phyloP scores from a whole-genome alignment of 2,329 filamentous ascomycete genomes.

The Ophidiomyces ophidiicola region DNA sequence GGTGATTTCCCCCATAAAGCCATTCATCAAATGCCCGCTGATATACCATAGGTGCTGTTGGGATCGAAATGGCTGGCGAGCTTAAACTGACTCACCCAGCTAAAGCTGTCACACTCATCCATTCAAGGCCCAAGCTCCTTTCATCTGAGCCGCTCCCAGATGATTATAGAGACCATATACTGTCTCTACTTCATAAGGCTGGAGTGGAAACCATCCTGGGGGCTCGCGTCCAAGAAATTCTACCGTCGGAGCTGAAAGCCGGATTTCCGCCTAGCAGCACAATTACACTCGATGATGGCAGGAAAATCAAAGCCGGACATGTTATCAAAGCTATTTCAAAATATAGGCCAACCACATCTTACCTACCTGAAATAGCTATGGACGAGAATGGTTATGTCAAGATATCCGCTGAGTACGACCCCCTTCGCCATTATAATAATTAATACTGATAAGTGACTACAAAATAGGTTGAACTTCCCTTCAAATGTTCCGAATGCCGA shows the following conservation, averaged over 20 bases:
- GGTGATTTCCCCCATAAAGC: constrained; percentile 25
- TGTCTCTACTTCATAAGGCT: constrained; percentile 46
- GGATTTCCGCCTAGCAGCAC: constrained; percentile 30
- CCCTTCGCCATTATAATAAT: neutral
- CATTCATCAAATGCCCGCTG: neutral
- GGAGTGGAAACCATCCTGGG: constrained; percentile 55
- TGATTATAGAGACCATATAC: constrained; percentile 52
- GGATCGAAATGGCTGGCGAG: constrained; percentile 71
- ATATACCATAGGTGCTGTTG: constrained; percentile 50
- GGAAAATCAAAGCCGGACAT: constrained; percentile 47
- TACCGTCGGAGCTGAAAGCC: constrained; percentile 33
- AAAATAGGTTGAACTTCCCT: constrained; percentile 41
- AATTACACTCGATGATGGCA: constrained; percentile 49
- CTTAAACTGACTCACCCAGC: constrained; percentile 55
- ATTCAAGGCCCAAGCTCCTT: constrained; percentile 57
- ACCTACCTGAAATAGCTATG: constrained; percentile 46
- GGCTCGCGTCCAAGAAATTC: constrained; percentile 39
- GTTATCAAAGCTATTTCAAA: constrained; percentile 58
- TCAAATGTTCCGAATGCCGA: constrained; percentile 43
- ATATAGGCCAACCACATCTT: constrained; percentile 48
- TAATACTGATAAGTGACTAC: neutral
- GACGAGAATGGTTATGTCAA: constrained; percentile 52
- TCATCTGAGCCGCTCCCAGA: constrained; percentile 61
- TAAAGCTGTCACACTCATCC: constrained; percentile 58
- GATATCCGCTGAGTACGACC: constrained; percentile 40